A percentile compares a stretch with the other conserved stretches of the same genome.
phyloP scores from a whole-genome alignment of 1,284 basidiomycete genomes.

The Microbotryomycetes sp. region DNA sequence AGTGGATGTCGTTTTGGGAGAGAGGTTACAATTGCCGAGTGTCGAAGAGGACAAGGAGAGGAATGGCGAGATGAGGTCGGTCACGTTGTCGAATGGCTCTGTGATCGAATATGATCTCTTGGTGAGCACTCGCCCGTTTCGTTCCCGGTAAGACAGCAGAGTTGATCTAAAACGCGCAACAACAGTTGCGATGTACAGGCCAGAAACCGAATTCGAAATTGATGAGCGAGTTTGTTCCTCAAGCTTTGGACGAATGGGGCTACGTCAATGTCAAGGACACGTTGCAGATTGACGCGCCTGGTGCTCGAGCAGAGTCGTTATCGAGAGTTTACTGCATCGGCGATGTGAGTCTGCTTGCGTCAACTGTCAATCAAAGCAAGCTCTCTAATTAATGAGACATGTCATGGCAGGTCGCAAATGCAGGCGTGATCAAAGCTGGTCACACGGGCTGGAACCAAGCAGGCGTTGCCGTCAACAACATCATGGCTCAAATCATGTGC shows the following conservation, averaged over 20 bases:
- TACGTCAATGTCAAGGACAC: slow-evolving; percentile 43
- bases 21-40: slow-evolving; percentile 42
- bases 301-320: slow-evolving; percentile 2
- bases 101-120: slow-evolving; percentile 58
- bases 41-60: slow-evolving; percentile 32
- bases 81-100: slow-evolving; percentile 45
- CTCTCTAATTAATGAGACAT: no score
- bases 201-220: slow-evolving; percentile 62
- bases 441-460: slow-evolving; percentile 48
- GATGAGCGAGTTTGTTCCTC: slow-evolving; percentile 49
- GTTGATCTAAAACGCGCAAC: background rate
- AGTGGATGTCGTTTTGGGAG: slow-evolving; percentile 42
- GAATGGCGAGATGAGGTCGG: slow-evolving; percentile 3
- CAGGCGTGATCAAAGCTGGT: slow-evolving; percentile 61
- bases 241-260: slow-evolving; percentile 47
- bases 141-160: no score
- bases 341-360: slow-evolving; percentile 44
- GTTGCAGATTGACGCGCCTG: slow-evolving; percentile 25
- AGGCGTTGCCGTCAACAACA: slow-evolving; percentile 39
- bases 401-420: slow-evolving; percentile 49
- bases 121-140: slow-evolving; percentile 43
- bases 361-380: no score
- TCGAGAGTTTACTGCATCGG: slow-evolving; percentile 57
- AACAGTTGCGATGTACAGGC: slow-evolving; percentile 64
- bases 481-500: slow-evolving; percentile 31